These are phyloP conservation scores for Didymella exigua DNA, from an alignment of 2,329 filamentous ascomycete genomes.

Conservation along the genomic window DNA sequence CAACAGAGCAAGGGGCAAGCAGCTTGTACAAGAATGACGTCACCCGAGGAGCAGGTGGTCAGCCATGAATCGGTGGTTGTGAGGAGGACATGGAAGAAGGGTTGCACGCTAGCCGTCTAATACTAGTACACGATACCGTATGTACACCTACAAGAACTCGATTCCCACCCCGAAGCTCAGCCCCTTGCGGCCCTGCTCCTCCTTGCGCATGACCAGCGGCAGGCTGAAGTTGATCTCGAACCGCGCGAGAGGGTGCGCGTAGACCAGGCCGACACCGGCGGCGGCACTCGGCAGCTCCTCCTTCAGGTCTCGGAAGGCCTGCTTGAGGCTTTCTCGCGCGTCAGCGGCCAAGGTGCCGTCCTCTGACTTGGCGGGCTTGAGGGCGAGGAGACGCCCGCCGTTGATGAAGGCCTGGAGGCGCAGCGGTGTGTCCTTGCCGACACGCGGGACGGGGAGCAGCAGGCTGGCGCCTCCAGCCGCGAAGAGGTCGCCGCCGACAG, in stretches of 20 bases:
- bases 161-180: conserved; percentile 95
- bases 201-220: conserved; percentile 78
- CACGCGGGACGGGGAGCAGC: conserved; percentile 80
- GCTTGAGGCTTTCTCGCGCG: conserved; percentile 46
- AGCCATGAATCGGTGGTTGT: conserved; percentile 40
- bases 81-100: neutral
- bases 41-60: conserved; percentile 39
- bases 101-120: conserved; percentile 8
- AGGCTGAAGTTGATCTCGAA: conserved; percentile 97
- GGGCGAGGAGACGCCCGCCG: conserved; percentile 79
- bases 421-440: conserved; percentile 81
- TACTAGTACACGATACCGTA: conserved; percentile 13
- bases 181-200: conserved; percentile 89
- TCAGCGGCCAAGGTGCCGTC: conserved; percentile 52
- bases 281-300: conserved; percentile 82
- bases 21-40: conserved; percentile 25
- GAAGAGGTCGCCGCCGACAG: conserved; percentile 89
- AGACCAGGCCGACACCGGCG: conserved; percentile 88
- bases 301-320: conserved; percentile 62
- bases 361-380: conserved; percentile 59
- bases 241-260: conserved; percentile 88
- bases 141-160: conserved; percentile 75
- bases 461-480: conserved; percentile 87
- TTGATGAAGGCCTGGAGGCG: conserved; percentile 91
- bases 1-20: too few relatives aligned